A percentile compares a stretch with the other conserved stretches of the same genome.
phyloP scores from a whole-genome alignment of 345 rosid species.

The Murraya paniculata region DNA sequence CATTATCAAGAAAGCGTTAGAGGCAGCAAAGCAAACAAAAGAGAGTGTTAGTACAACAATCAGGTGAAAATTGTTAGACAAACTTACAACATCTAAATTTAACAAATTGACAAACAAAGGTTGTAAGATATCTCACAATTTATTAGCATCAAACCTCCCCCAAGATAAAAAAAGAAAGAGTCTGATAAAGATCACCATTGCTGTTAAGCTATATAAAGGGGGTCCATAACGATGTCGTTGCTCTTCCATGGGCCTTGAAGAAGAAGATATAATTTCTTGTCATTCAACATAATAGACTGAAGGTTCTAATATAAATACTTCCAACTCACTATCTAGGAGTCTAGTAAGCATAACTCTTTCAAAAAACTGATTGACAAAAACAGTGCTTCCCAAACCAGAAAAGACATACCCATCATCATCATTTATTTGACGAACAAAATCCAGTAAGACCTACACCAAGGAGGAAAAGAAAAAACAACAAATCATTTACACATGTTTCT shows the following conservation, averaged over 20 bases:
- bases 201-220: constrained; percentile 77
- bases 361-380: neutral
- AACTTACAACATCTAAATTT: neutral
- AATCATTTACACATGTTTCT: neutral
- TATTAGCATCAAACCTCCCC: constrained; percentile 58
- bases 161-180: constrained; percentile 62
- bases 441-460: constrained; percentile 76
- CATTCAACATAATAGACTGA: constrained; percentile 1
- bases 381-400: constrained; percentile 8
- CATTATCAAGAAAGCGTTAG: constrained; percentile 3
- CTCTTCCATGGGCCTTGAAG: constrained; percentile 96
- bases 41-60: constrained; percentile 19
- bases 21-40: constrained; percentile 22
- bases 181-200: constrained; percentile 57
- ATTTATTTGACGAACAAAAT: constrained; percentile 87
- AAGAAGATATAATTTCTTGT: constrained; percentile 16
- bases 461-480: constrained; percentile 4
- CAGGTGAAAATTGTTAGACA: neutral
- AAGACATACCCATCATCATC: constrained; percentile 89
- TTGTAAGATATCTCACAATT: constrained; percentile 53
- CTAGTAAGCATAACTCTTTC: neutral
- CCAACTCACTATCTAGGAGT: constrained; percentile 5
- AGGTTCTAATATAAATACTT: constrained; percentile 1
- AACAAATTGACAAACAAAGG: constrained; percentile 13
- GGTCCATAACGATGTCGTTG: constrained; percentile 97